Base-by-base conservation (phyloP, 2,329 filamentous ascomycete genomes). In the Chaetomium sp. region DNA sequence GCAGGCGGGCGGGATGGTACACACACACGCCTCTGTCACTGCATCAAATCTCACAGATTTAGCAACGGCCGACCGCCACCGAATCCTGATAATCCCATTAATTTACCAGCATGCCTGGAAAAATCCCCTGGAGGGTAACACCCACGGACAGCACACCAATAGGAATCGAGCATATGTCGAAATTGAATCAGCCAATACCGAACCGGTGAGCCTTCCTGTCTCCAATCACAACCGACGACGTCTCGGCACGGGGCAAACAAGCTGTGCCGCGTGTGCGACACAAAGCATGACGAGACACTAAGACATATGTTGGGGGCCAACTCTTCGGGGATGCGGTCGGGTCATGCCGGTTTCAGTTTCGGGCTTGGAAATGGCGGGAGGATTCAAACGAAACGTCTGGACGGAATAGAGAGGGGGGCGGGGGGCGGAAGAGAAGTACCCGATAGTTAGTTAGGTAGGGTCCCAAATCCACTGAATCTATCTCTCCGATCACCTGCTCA, bases 171-270 rank as follows among this genome's bases (percentile, higher is more conserved):
- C 7, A 21, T 7, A 31, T 21, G 8, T 19, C 5, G 31, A 13
- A 13, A 10, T 47, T 29, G 8, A 55, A 33, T 47, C 38, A 60
- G 57, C 57, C 62, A 64, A 60, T 60, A 31, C 38, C 57, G 51
- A 60, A 60, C 62, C 50, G 62, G 62, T 60, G 56, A 64, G 50
- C 50, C 1, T 56, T 19, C 12, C 27, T 6, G n/a, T 25, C 23
- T 56, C 62, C 62, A 60, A 64, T 64, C 57, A 35, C 21, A 21
- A 4, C 23, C 13, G 10, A n/a, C 19, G 10, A 29, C 13, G 10
- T 31, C 33, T 25, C 47, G 57, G 29, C 31, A 38, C 9, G 49
- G 25, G 49, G n/a, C n/a, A n/a, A n/a, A n/a, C 33, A 50, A 9
- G 29, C 23, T 45, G 58, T 60, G 25, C 38, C 38, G 38, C 38